Conservation (phyloP, 1,139 yeast genomes). For the Blastobotrys capitulatus region DNA sequence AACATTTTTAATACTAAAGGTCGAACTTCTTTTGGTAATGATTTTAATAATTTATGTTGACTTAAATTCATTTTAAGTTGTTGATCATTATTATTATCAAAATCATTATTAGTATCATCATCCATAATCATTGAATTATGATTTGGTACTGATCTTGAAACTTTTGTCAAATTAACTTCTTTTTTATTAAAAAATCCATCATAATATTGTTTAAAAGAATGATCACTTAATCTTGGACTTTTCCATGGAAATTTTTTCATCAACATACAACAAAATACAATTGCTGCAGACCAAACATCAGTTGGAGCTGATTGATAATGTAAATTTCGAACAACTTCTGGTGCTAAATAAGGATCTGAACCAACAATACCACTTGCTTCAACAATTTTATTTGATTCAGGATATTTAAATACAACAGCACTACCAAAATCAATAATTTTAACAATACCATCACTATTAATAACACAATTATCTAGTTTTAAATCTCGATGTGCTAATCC, state of each 20-base stretch:
- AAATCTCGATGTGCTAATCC: conserved; percentile 92
- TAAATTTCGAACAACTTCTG: conserved; percentile 78
- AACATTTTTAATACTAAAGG: conserved; percentile 32
- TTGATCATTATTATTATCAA: background rate
- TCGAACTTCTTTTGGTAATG: conserved; percentile 33
- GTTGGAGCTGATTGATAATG: conserved; percentile 91
- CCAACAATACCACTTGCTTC: conserved; percentile 91
- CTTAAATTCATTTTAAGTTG: conserved; percentile 20
- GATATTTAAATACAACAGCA: conserved; percentile 89
- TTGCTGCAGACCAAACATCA: conserved; percentile 93
- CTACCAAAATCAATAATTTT: conserved; percentile 92
- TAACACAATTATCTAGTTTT: conserved; percentile 90
- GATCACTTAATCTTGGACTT: conserved; percentile 82
- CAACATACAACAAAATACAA: conserved; percentile 91
- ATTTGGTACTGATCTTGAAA: background rate
- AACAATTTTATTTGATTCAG: conserved; percentile 73
- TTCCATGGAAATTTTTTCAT: conserved; percentile 95
- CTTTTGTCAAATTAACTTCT: background rate
- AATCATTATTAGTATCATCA: background rate
- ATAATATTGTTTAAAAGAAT: conserved; percentile 58
- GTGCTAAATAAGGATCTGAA: conserved; percentile 90
- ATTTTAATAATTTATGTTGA: conserved; percentile 29
- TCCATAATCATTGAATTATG: background rate
- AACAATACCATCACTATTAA: conserved; percentile 77
- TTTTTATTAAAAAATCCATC: background rate